Percentiles rank a stretch among this genome's conserved stretches.
These are phyloP conservation scores for Leccinum pachyderme DNA, from an alignment of 1,284 basidiomycete species.

Conservation along the genomic window DNA sequence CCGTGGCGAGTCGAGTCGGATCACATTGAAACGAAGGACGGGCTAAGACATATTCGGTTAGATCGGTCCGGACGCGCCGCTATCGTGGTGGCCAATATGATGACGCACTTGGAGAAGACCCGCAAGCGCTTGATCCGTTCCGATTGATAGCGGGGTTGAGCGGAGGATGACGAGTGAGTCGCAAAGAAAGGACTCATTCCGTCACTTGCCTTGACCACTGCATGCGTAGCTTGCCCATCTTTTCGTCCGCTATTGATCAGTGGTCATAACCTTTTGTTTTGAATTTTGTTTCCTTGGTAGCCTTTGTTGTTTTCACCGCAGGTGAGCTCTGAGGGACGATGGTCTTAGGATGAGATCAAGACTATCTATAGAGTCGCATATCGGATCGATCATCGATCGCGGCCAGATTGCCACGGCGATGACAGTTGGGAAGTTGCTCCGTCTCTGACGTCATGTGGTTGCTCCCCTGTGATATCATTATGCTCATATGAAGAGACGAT, in stretches of 20 bases:
- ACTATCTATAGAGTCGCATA: neutral
- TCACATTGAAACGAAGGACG: neutral
- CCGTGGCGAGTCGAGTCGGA: neutral
- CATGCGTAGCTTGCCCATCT: slow-evolving; percentile 8
- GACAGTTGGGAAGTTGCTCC: slow-evolving; percentile 7
- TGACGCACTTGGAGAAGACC: neutral
- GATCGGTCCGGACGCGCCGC: neutral
- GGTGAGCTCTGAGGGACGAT: slow-evolving; percentile 29
- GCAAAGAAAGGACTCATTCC: slow-evolving; percentile 2
- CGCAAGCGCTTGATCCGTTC: neutral
- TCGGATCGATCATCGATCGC: neutral
- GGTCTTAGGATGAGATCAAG: slow-evolving; percentile 24
- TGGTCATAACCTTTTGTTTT: neutral
- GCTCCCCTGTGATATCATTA: neutral
- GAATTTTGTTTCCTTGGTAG: slow-evolving; percentile 5
- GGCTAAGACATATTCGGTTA: neutral
- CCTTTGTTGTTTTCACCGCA: slow-evolving; percentile 32
- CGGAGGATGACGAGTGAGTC: neutral
- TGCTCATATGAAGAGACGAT: neutral
- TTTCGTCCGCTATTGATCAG: neutral
- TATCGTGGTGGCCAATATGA: neutral
- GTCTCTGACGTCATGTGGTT: neutral
- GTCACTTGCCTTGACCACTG: slow-evolving; percentile 2
- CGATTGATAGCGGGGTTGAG: neutral
- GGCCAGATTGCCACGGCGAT: slow-evolving; percentile 5